A percentile compares a stretch with the other conserved stretches of the same genome.
These are phyloP conservation scores for Alternaria alternata DNA, from an alignment of 2,329 filamentous ascomycete genomes.

Conservation along the genomic window DNA sequence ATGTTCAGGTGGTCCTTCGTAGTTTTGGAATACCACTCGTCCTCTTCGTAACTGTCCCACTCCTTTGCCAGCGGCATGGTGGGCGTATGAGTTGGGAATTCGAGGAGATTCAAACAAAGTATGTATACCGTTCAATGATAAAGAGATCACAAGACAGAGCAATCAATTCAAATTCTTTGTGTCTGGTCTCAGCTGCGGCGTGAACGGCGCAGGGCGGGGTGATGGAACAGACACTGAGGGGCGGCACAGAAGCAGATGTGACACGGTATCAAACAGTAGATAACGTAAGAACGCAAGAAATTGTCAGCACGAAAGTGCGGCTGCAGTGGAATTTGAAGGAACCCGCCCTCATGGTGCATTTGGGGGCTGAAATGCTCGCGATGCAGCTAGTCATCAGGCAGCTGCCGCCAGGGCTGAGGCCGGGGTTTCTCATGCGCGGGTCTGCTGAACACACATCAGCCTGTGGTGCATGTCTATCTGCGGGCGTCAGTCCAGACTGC, in stretches of 20 bases:
- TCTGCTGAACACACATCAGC: conserved; percentile 31
- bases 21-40: conserved; percentile 38
- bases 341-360: conserved; percentile 19
- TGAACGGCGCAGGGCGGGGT: conserved; percentile 29
- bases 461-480: conserved; percentile 5
- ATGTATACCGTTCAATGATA: neutral
- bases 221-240: conserved; percentile 20
- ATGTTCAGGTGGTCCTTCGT: conserved; percentile 30
- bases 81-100: neutral
- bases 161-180: conserved; percentile 18
- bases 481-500: conserved; percentile 14
- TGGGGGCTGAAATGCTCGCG: conserved; percentile 37
- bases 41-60: conserved; percentile 42
- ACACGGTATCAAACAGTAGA: conserved; percentile 29
- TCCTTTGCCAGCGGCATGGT: conserved; percentile 37
- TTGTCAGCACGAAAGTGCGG: conserved; percentile 26
- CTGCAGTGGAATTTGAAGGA: conserved; percentile 31
- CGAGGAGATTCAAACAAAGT: neutral
- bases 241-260: conserved; percentile 35
- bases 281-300: conserved; percentile 22
- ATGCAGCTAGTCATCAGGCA: conserved; percentile 45
- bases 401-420: conserved; percentile 33
- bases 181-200: conserved; percentile 22
- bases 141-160: conserved; percentile 11
- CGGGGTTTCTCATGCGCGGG: conserved; percentile 23